These are phyloP conservation scores for Fraxinus baroniana DNA, from an alignment of 305 asterid species.

Conservation along the genomic window DNA sequence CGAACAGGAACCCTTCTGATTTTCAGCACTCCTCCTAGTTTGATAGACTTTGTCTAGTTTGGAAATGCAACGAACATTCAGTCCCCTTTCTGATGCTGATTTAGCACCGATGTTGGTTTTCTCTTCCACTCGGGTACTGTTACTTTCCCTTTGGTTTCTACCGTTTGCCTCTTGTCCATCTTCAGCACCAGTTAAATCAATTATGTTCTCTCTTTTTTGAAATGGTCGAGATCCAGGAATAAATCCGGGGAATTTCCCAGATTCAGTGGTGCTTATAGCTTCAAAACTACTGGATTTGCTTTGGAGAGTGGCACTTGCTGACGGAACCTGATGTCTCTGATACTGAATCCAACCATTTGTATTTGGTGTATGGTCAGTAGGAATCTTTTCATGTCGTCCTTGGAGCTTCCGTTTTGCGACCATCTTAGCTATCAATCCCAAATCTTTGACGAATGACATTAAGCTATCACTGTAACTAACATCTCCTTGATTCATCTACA, in stretches of 20 bases:
- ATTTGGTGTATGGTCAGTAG: background rate
- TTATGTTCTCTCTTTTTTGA: conserved; percentile 10
- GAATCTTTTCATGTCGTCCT: conserved; percentile 16
- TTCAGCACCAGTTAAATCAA: conserved; percentile 24
- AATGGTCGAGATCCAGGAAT: conserved; percentile 20
- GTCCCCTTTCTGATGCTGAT: background rate
- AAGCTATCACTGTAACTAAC: conserved; percentile 58
- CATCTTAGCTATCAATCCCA: conserved; percentile 66
- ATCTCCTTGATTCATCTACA: conserved; percentile 42
- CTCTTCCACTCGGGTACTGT: background rate
- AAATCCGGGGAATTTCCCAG: conserved; percentile 38
- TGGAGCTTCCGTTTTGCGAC: conserved; percentile 55
- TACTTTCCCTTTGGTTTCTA: background rate
- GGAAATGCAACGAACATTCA: background rate
- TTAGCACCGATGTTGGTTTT: background rate
- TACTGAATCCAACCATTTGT: background rate
- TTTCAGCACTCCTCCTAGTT: conserved; percentile 11
- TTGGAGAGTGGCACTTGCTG: conserved; percentile 16
- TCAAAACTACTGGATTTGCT: background rate
- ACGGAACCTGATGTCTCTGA: conserved; percentile 15
- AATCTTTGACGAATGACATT: conserved; percentile 48
- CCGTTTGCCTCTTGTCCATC: conserved; percentile 21
- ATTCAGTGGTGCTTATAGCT: background rate
- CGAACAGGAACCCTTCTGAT: conserved; percentile 2
- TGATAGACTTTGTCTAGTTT: background rate